Evolutionary conservation across 2,329 filamentous ascomycete species (phyloP), one percentile per base, ranked within the genome.

Genomic region (Didymellaceae sp.): DNA sequence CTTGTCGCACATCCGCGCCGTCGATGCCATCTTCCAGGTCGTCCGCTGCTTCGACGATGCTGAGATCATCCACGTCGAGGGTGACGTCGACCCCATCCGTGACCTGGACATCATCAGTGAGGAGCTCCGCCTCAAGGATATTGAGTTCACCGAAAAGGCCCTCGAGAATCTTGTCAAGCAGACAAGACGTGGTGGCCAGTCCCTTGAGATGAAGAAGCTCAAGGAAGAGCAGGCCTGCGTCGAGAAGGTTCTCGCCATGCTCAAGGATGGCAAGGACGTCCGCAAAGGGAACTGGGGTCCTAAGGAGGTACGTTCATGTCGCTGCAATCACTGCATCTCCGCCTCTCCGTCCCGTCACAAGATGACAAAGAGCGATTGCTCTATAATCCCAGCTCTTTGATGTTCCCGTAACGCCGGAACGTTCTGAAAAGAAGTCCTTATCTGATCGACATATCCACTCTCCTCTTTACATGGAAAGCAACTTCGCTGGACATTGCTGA

Each of bases 331-430:
- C n/a, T n/a, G n/a, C n/a, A 54, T 50, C 38, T 24, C 55, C 8
- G 8, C 21, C 17, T 25, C 42, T 42, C 22, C 21, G 34, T 46
- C 63, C 66, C 57, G 64, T 85, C 79, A 74, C 67, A 87, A 96
- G 94, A 97, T 97, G 94, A 97, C 87, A 88, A 96, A 96, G 88
- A 94, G 91, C 90, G 86, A 83, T 81, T 83, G 90, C 91, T 92
- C 89, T 83, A 81, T 90, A 92, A 96, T 90, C 94, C 94, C 94
- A 99, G 94, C 94, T 99, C 94, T 89, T 96, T 88, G 93, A 97
- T 87, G 83, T 85, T 88, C 89, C 86, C 83, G 78, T 74, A 78
- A 83, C 80, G 90, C 86, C 81, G 88, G 90, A 88, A 82, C 81
- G 82, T 84, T 86, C 73, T 97, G 93, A 95, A 91, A 97, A 88